Evolutionary conservation across 1,284 basidiomycete species (phyloP).

Genomic region (Cutaneotrichosporon cavernicola): DNA sequence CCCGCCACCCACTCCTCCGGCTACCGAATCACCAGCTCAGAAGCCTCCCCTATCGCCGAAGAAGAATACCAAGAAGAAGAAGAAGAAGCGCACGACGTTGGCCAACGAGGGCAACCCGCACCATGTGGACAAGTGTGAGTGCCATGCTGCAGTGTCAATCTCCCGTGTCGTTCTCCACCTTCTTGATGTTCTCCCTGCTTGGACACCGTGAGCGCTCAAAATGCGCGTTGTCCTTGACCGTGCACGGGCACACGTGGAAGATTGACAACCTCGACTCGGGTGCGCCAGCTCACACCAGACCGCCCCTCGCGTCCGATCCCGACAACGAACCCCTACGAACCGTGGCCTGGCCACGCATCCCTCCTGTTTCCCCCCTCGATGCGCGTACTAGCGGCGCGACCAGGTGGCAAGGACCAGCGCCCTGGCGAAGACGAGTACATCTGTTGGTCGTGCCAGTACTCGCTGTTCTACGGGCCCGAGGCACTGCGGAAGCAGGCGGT

Average conservation of each 20-base stretch:
- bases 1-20: constrained; percentile 2
- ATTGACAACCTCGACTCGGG: not conserved
- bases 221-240: not conserved
- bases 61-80: constrained; percentile 62
- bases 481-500: constrained; percentile 65
- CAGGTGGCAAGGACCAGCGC: constrained; percentile 43
- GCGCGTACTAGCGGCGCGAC: constrained; percentile 29
- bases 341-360: constrained; percentile 36
- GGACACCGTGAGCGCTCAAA: not conserved
- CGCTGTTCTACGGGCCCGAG: constrained; percentile 73
- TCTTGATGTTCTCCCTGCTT: not conserved
- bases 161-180: not conserved
- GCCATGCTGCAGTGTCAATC: not conserved
- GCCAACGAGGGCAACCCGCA: constrained; percentile 88
- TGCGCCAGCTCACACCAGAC: constrained; percentile 35
- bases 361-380: constrained; percentile 51
- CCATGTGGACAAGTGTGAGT: constrained; percentile 69
- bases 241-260: not conserved
- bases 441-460: constrained; percentile 82
- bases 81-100: constrained; percentile 81
- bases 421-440: constrained; percentile 76
- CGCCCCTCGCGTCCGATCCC: constrained; percentile 40
- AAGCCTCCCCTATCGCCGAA: constrained; percentile 3
- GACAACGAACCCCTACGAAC: constrained; percentile 39
- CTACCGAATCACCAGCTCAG: not conserved